Base-by-base conservation (phyloP, 106 monocot genomes). In the Platanthera zijinensis region DNA sequence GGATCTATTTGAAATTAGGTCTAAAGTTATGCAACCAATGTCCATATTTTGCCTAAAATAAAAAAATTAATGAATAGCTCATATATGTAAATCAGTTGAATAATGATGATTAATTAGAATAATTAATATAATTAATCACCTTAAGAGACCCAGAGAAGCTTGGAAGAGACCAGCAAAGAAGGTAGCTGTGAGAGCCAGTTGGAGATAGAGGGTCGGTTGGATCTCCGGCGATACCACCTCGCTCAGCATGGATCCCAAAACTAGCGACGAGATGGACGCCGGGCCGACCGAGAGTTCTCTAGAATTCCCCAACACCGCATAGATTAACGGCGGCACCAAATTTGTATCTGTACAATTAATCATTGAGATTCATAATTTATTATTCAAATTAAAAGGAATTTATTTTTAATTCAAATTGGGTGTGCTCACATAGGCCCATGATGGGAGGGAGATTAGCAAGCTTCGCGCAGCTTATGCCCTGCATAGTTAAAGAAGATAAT, bases 401-500 rank as follows among this genome's bases (percentile, higher is more conserved):
- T 7, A 1, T 4, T 66, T 66, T 28, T 66, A 7, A 4, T 39
- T 3, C 39, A 39, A 3, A 39, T 39, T 39, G n/a, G n/a, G n/a
- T 39, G 39, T 39, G 1, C 94, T 95, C 51, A 95, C 94, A 91
- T 22, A 95, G 76, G 14, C 94, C 94, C 72, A 95, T 86, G 75
- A 91, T 86, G 48, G 94, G 91, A 46, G 94, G 89, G 73, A 95
- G 76, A 69, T 87, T 87, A 48, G 94, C 94, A 64, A 95, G 86
- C 84, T 95, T 95, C 17, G 94, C 94, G 54, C 91, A 95, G 64
- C 94, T 95, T 51, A 95, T 95, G 22, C 94, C 94, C 94, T 93
- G 86, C 46, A 21, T 4, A 73, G 32, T 14, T 13, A 73, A 73
- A 19, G 18, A 11, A 73, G 50, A 50, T n/a, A n/a, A 70, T 8